Percentiles rank a stretch among this genome's conserved stretches.
These are phyloP conservation scores for Globisporangium solare DNA, from an alignment of 352 stramenopile genomes.

Conservation along the genomic window DNA sequence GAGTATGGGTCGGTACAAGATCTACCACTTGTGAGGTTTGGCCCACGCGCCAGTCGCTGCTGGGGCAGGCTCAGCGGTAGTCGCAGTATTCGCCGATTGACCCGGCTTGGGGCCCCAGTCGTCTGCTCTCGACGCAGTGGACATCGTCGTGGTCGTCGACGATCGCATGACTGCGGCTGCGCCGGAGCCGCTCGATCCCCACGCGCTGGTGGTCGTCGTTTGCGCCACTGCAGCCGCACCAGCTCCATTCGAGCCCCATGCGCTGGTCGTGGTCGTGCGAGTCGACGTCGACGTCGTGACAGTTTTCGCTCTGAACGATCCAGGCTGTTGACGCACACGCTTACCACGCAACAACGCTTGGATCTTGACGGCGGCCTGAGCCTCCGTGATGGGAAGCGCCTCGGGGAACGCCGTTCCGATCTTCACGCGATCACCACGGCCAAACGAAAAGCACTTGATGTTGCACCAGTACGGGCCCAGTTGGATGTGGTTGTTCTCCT, in stretches of 20 bases:
- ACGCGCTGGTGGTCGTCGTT: conserved; percentile 18
- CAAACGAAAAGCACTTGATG: conserved; percentile 89
- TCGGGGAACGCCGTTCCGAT: conserved; percentile 82
- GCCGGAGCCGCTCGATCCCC: conserved; percentile 9
- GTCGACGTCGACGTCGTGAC: conserved; percentile 4
- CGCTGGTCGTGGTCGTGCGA: conserved; percentile 7
- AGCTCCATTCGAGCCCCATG: conserved; percentile 13
- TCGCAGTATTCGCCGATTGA: conserved; percentile 13
- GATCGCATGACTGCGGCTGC: conserved; percentile 1
- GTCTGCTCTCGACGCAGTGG: conserved; percentile 14
- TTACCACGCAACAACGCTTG: conserved; percentile 57
- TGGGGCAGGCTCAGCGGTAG: conserved; percentile 5
- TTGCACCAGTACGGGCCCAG: conserved; percentile 83
- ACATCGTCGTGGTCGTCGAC: neutral
- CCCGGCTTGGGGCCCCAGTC: conserved; percentile 19
- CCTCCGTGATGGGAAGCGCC: conserved; percentile 59
- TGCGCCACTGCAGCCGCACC: conserved; percentile 2
- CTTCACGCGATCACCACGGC: conserved; percentile 62
- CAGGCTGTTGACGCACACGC: conserved; percentile 26
- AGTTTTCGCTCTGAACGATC: neutral
- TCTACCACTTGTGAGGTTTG: conserved; percentile 63
- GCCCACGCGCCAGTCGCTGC: conserved; percentile 34
- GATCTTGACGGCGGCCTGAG: conserved; percentile 73
- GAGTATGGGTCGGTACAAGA: no score
- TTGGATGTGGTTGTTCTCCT: conserved; percentile 85